A percentile compares a stretch with the other conserved stretches of the same genome.
Evolutionary conservation across 176 grass and related monocot genomes (phyloP).

Genomic region (Pontederia crassipes): DNA sequence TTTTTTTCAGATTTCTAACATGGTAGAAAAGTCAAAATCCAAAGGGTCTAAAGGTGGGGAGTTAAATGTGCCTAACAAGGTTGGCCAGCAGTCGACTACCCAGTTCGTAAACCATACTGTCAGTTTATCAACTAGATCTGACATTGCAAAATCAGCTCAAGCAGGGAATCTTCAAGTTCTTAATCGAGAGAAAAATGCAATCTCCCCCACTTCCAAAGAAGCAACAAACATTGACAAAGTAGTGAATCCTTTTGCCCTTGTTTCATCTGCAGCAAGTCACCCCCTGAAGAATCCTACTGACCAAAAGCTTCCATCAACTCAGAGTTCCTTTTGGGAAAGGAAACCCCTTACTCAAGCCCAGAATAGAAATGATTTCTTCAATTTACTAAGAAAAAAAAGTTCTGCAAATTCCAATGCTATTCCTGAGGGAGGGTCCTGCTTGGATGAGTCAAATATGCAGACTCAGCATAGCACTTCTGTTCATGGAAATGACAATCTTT

Average conservation of each 20-base stretch:
- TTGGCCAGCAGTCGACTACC: conserved; percentile 16
- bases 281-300: conserved; percentile 23
- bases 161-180: conserved; percentile 39
- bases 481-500: conserved; percentile 1
- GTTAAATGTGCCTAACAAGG: conserved; percentile 2
- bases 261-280: conserved; percentile 9
- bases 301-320: neutral
- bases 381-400: conserved; percentile 30
- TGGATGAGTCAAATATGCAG: conserved; percentile 10
- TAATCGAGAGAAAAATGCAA: conserved; percentile 34
- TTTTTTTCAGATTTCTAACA: conserved; percentile 22
- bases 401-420: conserved; percentile 2
- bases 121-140: conserved; percentile 15
- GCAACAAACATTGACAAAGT: conserved; percentile 15
- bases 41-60: conserved; percentile 22
- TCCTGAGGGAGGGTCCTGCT: conserved; percentile 2
- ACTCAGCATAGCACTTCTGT: neutral
- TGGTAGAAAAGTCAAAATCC: conserved; percentile 31
- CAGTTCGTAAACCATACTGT: conserved; percentile 24
- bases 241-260: neutral
- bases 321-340: conserved; percentile 15
- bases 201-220: conserved; percentile 15
- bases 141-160: conserved; percentile 25
- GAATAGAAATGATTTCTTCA: conserved; percentile 42
- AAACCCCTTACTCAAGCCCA: conserved; percentile 28